Base-by-base conservation (phyloP, 257 asterid species). In the Haberlea rhodopensis region DNA sequence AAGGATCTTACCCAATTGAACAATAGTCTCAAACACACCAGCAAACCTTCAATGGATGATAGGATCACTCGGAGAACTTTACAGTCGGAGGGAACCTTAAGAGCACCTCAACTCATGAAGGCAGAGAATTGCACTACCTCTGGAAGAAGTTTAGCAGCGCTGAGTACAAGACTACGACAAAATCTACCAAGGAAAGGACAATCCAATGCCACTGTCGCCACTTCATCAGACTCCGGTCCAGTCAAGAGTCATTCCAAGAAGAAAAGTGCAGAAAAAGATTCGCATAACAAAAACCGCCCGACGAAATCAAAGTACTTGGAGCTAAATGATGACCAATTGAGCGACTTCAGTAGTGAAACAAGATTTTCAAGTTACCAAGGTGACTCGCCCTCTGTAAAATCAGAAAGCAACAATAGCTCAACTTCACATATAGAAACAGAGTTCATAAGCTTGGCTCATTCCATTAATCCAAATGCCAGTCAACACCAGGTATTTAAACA, bases 401-500 rank as follows among this genome's bases (percentile, higher is more conserved):
- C 99, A 62, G 97, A 87, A 65, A 79, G 94, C 83, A 84, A 80
- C 80, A 78, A 63, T 54, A 86, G 95, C 75, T 66, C 70, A 58
- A 76, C 76, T 71, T 91, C 95, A 46, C 81, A 79, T 60, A 72
- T 76, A 62, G 96, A 89, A 64, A 71, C 83, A 71, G 95, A 83
- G 77, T 73, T 78, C 78, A 71, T 70, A 40, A 80, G 84, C 78
- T 64, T 65, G 65, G 83, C 55, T 46, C 73, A 49, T 65, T 73
- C 86, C 65, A 72, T 59, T 29, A 73, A 69, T 64, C 75, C 70
- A 58, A 71, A 53, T 43, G 37, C 80, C 52, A 75, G 60, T 75
- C 79, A 49, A 22, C 80, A 81, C 63, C 74, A 64, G 73, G 79
- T 80, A 66, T 46, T 75, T 22, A 76, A 60, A 65, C 73, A 63